Base-by-base conservation (phyloP, 1,284 basidiomycete genomes). In the Albatrellus sp. region DNA sequence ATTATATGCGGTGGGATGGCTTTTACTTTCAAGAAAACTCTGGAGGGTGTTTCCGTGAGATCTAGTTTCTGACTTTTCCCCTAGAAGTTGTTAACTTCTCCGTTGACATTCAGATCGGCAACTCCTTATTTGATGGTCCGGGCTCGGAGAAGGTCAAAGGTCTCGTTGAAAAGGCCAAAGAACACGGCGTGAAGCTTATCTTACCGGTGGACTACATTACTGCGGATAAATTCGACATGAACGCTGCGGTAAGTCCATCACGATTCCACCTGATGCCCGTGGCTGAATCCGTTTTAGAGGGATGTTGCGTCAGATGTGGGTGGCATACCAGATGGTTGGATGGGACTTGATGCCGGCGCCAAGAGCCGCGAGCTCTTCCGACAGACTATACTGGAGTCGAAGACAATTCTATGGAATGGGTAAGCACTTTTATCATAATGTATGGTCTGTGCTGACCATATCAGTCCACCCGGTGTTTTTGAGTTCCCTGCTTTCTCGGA, bases 371-470 rank as follows among this genome's bases (percentile, higher is more conserved):
- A 89, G 58, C 67, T 89, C 50, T 98, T 87, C 73, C 72, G 70
- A 43, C 59, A 82, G 55, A 80, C 91, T 19, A 92, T 98, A 48
- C 62, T 83, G 46, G 80, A 88, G 59, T 73, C 91, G 51, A 98
- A 93, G 77, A 98, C 96, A 40, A 93, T 98, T 62, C 81, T 98
- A 48, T 98, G 94, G 93, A 98, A 98, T 63, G 94, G 91, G 84
- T 81, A 51, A 58, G 68, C 50, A 14, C 7, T 40, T 24, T 9
- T 29, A 14, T 2, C 16, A 7, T 14, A 30, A 19, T 30, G 19
- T 14, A 35, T 16, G 31, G 44, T 13, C 42, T 19, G 12, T 14
- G 28, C 35, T 37, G 14, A 34, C n/a, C 10, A n/a, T 11, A 20
- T 40, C 52, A 87, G 83, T 42, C 93, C 94, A 35, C 88, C 94